phyloP scores from a whole-genome alignment of 495 filamentous ascomycete species.

The Neurospora cerealis region DNA sequence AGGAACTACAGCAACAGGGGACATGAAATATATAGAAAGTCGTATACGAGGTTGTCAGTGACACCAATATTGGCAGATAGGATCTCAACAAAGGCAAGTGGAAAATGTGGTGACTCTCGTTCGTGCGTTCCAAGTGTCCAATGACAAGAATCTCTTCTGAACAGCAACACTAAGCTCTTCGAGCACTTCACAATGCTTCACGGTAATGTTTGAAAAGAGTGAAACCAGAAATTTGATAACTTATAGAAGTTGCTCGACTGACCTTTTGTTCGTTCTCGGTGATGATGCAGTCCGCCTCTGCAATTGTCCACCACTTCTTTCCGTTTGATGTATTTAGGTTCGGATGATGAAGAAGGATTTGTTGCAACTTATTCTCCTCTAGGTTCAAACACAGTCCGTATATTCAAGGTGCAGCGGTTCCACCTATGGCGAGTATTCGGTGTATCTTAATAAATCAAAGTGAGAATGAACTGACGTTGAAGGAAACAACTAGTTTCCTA shows the following conservation, averaged over 20 bases:
- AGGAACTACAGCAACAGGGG: neutral
- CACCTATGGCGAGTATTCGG: neutral
- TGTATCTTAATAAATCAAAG: neutral
- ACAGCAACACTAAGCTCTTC: neutral
- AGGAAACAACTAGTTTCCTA: neutral
- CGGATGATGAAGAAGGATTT: neutral
- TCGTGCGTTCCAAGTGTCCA: neutral
- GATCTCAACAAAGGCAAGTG: neutral
- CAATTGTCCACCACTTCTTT: neutral
- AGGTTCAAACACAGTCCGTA: neutral
- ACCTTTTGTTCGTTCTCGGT: neutral
- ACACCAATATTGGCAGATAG: neutral
- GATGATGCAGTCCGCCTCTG: neutral
- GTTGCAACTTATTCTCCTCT: neutral
- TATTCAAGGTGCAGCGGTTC: neutral
- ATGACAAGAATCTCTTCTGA: neutral
- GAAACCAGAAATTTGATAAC: neutral
- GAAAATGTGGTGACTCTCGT: neutral
- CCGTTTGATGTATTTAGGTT: neutral
- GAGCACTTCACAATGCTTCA: neutral
- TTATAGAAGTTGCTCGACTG: neutral
- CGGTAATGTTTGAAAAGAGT: neutral
- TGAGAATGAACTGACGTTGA: neutral
- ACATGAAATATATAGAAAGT: neutral
- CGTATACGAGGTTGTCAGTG: neutral